phyloP scores from a whole-genome alignment of 2,329 filamentous ascomycete species.

The Grosmannia penicillata region DNA sequence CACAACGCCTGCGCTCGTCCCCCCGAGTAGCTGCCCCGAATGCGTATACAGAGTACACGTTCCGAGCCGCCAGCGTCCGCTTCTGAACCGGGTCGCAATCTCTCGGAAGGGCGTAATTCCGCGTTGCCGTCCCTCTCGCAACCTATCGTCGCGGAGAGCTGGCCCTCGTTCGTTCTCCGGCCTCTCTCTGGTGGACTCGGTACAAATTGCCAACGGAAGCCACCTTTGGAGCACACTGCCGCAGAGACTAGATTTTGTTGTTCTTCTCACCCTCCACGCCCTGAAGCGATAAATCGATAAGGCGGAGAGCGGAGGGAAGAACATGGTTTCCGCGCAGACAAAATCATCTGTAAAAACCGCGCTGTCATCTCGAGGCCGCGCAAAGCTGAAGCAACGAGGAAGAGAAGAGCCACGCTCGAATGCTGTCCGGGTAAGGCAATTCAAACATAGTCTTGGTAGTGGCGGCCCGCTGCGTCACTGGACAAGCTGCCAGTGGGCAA shows the following conservation, averaged over 20 bases:
- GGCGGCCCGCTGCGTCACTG: conserved; percentile 31
- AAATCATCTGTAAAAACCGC: conserved; percentile 94
- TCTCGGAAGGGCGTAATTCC: too few species aligned
- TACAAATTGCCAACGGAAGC: too few species aligned
- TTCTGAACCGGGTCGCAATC: too few species aligned
- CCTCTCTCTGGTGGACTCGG: too few species aligned
- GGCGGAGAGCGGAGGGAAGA: background rate
- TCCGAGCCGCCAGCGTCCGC: too few species aligned
- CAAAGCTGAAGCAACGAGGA: conserved; percentile 28
- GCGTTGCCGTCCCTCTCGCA: too few species aligned
- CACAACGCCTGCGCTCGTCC: too few species aligned
- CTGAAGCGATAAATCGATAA: conserved; percentile 39
- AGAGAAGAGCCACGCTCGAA: conserved; percentile 7
- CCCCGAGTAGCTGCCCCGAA: too few species aligned
- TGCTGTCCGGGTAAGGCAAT: background rate
- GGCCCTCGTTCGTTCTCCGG: too few species aligned
- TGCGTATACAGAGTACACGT: too few species aligned
- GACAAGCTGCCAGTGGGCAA: conserved; percentile 21
- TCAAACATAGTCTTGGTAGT: conserved; percentile 13
- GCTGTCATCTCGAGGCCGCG: conserved; percentile 35
- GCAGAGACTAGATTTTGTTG: conserved; percentile 91
- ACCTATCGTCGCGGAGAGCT: too few species aligned
- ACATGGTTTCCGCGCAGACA: conserved; percentile 52
- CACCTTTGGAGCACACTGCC: conserved; percentile 71
- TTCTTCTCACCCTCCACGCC: conserved; percentile 58